Base-by-base conservation (phyloP, 2,329 filamentous ascomycete species). In the Penicillium hesseltinei region DNA sequence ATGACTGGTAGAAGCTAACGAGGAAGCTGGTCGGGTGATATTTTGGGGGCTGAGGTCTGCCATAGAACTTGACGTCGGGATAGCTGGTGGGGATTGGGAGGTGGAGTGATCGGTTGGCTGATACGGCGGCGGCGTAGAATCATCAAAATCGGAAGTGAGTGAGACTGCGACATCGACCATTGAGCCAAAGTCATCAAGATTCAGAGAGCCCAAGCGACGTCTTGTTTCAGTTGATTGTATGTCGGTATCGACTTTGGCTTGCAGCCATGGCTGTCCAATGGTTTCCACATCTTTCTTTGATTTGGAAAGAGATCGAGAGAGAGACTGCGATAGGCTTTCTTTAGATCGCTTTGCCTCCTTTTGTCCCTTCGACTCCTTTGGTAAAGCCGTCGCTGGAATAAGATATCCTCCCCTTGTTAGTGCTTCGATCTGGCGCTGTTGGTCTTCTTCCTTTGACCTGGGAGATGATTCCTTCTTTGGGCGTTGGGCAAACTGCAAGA, bases 231-330 rank as follows among this genome's bases (percentile, higher is more conserved):
- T 40, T 10, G 57, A 51, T 6, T 47, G 58, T 42, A 51, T 62
- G 23, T 54, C 60, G 19, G 48, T 57, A 42, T 67, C 62, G 38
- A 61, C 61, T n/a, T 66, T 66, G 50, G 67, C 67, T 33, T 66
- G 67, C 42, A 75, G 58, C 73, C 73, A 75, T 49, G 73, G 72
- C 50, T 69, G 73, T 25, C 73, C 73, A 51, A 75, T 75, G 25
- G 61, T 68, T 56, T 75, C 72, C 21, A 75, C 69, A 48, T 75
- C 73, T 36, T 60, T 68, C 35, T 60, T 72, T 0, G 70, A 71
- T 51, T 57, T 66, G n/a, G 71, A 71, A 44, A 57, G 65, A 59
- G 47, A 61, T 23, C 49, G 53, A 17, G 66, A 68, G 11, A 68
- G 33, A 39, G 61, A 56, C 15, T 31, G 51, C 11, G 57, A 51